Evolutionary conservation across 2,329 filamentous ascomycete species (phyloP).

Genomic region (Dendryphion nanum): DNA sequence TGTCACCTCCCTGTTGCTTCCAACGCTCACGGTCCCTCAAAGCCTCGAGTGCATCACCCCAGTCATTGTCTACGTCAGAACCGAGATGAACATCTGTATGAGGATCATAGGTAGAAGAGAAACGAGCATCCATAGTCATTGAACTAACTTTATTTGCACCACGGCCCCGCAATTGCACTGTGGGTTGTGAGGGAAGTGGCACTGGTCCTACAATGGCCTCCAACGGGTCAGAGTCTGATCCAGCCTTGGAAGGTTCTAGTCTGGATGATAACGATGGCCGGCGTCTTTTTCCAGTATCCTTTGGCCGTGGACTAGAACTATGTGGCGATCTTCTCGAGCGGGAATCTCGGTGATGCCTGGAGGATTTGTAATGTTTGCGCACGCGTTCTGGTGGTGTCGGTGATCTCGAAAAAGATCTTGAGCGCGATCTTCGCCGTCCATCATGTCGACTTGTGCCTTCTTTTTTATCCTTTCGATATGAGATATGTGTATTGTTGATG

Average conservation of each 20-base stretch:
- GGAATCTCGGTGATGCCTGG: background rate
- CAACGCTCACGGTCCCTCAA: constrained; percentile 77
- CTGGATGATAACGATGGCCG: constrained; percentile 2
- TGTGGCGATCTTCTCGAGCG: too few species aligned
- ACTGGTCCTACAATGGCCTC: constrained; percentile 74
- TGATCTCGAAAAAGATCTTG: background rate
- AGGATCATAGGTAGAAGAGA: constrained; percentile 65
- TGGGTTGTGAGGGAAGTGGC: constrained; percentile 50
- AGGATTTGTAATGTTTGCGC: background rate
- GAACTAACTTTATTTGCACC: constrained; percentile 27
- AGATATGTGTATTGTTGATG: background rate
- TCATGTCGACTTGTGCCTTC: background rate
- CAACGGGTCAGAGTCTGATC: constrained; percentile 65
- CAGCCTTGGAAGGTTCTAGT: constrained; percentile 11
- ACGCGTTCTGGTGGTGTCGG: too few species aligned
- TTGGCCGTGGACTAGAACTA: background rate
- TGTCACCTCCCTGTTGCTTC: constrained; percentile 71
- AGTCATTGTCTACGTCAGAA: constrained; percentile 60
- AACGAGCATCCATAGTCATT: constrained; percentile 74
- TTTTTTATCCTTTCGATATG: background rate
- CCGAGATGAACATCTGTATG: constrained; percentile 54
- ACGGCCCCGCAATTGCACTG: constrained; percentile 41
- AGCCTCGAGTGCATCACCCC: constrained; percentile 77
- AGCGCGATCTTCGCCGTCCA: background rate
- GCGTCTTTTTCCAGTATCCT: constrained; percentile 2